These are phyloP conservation scores for Sarocladium kiliense DNA, from an alignment of 2,329 filamentous ascomycete species.

Conservation along the genomic window DNA sequence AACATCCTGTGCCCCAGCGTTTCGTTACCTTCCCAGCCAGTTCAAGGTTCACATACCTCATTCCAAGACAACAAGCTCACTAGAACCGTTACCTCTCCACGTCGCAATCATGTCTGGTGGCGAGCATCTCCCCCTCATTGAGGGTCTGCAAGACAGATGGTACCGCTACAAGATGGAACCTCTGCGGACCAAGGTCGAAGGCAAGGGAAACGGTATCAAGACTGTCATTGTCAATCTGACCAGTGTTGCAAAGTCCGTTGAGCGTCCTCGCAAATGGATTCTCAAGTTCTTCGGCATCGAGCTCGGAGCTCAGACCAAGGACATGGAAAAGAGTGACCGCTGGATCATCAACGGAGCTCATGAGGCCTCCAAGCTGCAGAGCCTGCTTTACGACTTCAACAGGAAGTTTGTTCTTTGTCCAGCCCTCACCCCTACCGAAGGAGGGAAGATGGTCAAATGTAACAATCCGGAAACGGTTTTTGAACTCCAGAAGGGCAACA, in stretches of 20 bases:
- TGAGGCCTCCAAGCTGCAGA: constrained; percentile 91
- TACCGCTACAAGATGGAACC: constrained; percentile 99
- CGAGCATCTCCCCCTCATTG: too few relatives aligned
- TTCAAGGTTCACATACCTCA: too few relatives aligned
- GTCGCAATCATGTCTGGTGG: constrained; percentile 79
- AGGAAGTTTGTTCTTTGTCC: constrained; percentile 98
- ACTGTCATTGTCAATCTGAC: constrained; percentile 94
- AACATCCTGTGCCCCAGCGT: constrained; percentile 26
- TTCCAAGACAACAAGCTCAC: background rate
- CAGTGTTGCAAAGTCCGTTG: constrained; percentile 87
- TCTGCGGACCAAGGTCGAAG: constrained; percentile 98
- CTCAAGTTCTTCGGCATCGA: constrained; percentile 99
- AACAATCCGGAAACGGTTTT: constrained; percentile 99
- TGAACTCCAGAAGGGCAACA: constrained; percentile 80
- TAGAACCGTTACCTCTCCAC: constrained; percentile 17
- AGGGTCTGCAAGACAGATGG: constrained; percentile 97
- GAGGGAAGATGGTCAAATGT: too few relatives aligned
- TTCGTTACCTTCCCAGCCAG: too few relatives aligned
- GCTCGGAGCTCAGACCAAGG: constrained; percentile 96
- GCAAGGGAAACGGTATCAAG: constrained; percentile 99
- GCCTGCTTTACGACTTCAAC: constrained; percentile 98
- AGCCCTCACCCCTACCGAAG: too few relatives aligned
- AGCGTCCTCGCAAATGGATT: constrained; percentile 86
- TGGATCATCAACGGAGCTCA: constrained; percentile 99
- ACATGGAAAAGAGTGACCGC: constrained; percentile 92